Conservation (phyloP, 768 basidiomycete genomes). For the Cubamyces sp. region DNA sequence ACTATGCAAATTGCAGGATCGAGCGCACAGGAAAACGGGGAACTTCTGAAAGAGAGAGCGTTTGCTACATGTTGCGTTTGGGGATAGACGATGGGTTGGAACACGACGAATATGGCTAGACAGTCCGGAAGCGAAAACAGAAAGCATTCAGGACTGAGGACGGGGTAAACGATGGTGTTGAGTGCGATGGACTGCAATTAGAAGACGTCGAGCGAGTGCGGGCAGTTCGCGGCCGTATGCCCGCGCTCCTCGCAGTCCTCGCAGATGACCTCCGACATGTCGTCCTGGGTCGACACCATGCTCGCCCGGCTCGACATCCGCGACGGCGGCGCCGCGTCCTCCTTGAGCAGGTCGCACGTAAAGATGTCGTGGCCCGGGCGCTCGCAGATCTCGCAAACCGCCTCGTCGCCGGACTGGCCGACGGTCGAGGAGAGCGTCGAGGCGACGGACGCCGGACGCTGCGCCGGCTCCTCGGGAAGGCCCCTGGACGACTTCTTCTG, state of each 20-base stretch:
- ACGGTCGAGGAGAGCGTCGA: constrained; percentile 28
- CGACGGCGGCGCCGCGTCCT: constrained; percentile 43
- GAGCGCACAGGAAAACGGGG: too few species aligned
- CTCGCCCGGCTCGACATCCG: constrained; percentile 28
- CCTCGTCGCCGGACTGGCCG: constrained; percentile 31
- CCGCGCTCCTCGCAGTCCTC: constrained; percentile 86
- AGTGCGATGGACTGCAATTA: constrained; percentile 38
- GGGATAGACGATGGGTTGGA: not conserved
- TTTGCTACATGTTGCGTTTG: constrained; percentile 17
- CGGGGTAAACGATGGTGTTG: not conserved
- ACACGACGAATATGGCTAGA: not conserved
- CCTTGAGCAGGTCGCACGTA: constrained; percentile 75
- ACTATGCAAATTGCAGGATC: constrained; percentile 3
- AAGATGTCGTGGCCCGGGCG: constrained; percentile 86
- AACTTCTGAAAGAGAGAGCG: not conserved
- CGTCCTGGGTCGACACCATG: constrained; percentile 14
- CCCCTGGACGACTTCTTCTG: constrained; percentile 66
- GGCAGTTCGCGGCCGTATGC: constrained; percentile 77
- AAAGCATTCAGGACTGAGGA: not conserved
- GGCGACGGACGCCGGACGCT: constrained; percentile 13
- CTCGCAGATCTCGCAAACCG: constrained; percentile 87
- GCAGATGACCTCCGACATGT: constrained; percentile 57
- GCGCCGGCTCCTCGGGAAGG: constrained; percentile 27
- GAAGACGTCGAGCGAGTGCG: constrained; percentile 87
- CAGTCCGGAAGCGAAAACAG: not conserved